These are phyloP conservation scores for Aspergillus neotritici DNA, from an alignment of 2,329 filamentous ascomycete genomes.

Conservation along the genomic window DNA sequence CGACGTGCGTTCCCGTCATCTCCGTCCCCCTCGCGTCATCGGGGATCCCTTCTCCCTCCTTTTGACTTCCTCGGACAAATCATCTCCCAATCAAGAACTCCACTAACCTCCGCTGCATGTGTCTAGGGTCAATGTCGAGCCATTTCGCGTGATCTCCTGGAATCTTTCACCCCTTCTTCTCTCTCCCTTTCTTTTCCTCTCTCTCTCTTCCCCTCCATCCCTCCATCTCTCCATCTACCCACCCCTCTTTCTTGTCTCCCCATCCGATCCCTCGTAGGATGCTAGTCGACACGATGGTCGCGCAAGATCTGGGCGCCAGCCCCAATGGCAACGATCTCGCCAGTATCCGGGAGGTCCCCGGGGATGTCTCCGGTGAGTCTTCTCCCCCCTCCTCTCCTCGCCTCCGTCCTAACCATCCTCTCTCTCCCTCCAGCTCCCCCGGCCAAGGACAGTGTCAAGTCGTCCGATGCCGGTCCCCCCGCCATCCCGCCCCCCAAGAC, in stretches of 20 bases:
- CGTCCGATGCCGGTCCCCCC: constrained; percentile 23
- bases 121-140: constrained; percentile 10
- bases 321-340: constrained; percentile 35
- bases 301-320: constrained; percentile 30
- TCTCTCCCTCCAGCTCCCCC: constrained; percentile 14
- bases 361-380: constrained; percentile 35
- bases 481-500: constrained; percentile 73
- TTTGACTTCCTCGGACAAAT: constrained; percentile 3
- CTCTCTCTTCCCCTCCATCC: not conserved
- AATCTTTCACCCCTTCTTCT: constrained; percentile 18
- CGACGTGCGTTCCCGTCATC: not conserved
- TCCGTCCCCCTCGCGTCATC: not conserved
- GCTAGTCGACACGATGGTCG: constrained; percentile 36
- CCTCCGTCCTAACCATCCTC: constrained; percentile 18
- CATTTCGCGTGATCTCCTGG: constrained; percentile 9
- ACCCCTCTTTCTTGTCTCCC: constrained; percentile 2
- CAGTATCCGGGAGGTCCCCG: constrained; percentile 38
- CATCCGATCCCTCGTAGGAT: constrained; percentile 17
- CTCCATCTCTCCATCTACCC: not conserved
- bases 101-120: constrained; percentile 1
- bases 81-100: constrained; percentile 1
- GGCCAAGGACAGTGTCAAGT: constrained; percentile 26
- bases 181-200: constrained; percentile 6
- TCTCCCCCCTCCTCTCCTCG: constrained; percentile 5
- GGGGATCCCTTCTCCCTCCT: not conserved